Percentiles rank a stretch among this genome's conserved stretches.
Evolutionary conservation across 805 yeast genomes (phyloP).

Genomic region (Clavispora carvajalis): DNA sequence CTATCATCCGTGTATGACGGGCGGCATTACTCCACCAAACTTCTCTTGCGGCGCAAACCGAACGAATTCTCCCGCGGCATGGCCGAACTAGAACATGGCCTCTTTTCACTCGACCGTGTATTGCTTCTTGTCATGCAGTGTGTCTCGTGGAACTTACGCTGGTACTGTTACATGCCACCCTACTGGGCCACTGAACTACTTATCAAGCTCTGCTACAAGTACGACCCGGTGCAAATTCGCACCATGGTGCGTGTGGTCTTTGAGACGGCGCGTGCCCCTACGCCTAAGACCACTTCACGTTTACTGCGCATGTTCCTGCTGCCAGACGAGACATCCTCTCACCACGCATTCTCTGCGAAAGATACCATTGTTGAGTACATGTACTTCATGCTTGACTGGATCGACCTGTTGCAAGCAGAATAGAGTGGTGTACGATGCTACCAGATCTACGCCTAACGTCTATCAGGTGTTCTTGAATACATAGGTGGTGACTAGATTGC

Average conservation of each 20-base stretch:
- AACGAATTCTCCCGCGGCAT: constrained; percentile 16
- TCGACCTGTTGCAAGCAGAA: constrained; percentile 15
- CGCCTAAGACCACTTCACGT: background rate
- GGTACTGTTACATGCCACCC: constrained; percentile 53
- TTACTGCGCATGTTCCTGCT: background rate
- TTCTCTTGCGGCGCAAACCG: constrained; percentile 17
- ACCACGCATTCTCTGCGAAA: constrained; percentile 17
- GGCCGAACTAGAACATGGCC: constrained; percentile 19
- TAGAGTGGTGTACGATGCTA: too few relatives aligned
- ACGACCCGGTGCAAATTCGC: constrained; percentile 37
- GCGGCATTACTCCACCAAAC: constrained; percentile 26
- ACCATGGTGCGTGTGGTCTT: constrained; percentile 37
- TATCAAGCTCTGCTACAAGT: constrained; percentile 34
- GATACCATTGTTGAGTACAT: constrained; percentile 33
- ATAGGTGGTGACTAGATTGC: too few relatives aligned
- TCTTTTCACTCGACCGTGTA: constrained; percentile 29
- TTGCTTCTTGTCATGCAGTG: constrained; percentile 39
- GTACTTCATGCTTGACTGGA: constrained; percentile 25
- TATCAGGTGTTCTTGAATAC: too few relatives aligned
- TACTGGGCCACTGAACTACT: constrained; percentile 39
- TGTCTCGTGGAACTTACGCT: constrained; percentile 59
- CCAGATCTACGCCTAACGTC: too few relatives aligned
- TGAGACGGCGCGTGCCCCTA: constrained; percentile 1
- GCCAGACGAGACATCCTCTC: background rate
- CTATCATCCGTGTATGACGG: constrained; percentile 24